Conservation (phyloP, 768 basidiomycete genomes). For the Rhizopogon rudus region DNA sequence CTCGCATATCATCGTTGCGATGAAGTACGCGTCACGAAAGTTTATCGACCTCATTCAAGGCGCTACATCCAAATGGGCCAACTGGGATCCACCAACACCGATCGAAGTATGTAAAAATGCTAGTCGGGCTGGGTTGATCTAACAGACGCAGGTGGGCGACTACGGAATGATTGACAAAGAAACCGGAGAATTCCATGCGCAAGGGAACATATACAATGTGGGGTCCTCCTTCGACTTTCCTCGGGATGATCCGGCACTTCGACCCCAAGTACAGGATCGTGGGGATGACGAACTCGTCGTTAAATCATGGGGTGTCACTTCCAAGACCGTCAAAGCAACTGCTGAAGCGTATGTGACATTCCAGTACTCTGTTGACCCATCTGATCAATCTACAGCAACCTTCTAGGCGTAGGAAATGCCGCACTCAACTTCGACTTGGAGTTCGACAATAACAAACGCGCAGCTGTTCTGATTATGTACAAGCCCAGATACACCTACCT, state of each 20-base stretch:
- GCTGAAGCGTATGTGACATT: constrained; percentile 16
- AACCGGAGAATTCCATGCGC: constrained; percentile 17
- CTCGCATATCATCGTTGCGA: not conserved
- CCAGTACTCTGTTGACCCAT: not conserved
- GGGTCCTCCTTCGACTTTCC: not conserved
- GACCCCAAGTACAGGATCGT: constrained; percentile 7
- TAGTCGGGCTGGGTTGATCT: not conserved
- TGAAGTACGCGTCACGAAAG: constrained; percentile 15
- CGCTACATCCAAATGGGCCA: constrained; percentile 31
- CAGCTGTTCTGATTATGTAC: constrained; percentile 30
- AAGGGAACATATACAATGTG: constrained; percentile 20
- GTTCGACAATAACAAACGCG: constrained; percentile 24
- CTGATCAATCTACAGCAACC: not conserved
- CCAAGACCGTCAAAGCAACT: constrained; percentile 1
- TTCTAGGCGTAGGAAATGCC: constrained; percentile 21
- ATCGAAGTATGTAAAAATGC: constrained; percentile 19
- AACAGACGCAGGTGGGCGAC: constrained; percentile 19
- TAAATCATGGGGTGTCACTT: constrained; percentile 19
- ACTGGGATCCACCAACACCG: constrained; percentile 31
- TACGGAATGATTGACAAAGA: constrained; percentile 18
- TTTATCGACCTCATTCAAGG: constrained; percentile 29
- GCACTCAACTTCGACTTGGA: constrained; percentile 30
- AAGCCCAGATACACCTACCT: constrained; percentile 16
- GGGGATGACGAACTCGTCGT: constrained; percentile 19
- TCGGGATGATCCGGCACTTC: not conserved